These are phyloP conservation scores for Saccharomycopsis crataegensis DNA, from an alignment of 1,139 yeast genomes.

Conservation along the genomic window DNA sequence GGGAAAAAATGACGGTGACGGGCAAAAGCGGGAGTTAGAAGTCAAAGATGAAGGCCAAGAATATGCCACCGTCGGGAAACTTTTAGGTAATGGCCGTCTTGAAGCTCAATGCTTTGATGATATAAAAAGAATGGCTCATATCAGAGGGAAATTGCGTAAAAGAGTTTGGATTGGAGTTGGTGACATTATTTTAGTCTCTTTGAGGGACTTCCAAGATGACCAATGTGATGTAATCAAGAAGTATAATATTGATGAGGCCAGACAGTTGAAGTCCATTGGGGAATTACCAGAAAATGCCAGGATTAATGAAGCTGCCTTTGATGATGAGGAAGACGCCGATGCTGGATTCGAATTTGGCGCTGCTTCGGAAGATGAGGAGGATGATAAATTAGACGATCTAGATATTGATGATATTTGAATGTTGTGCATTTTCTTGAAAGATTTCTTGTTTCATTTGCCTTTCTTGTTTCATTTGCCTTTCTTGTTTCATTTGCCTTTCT, in stretches of 20 bases:
- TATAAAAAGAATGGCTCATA: slow-evolving; percentile 88
- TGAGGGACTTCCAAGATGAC: slow-evolving; percentile 98
- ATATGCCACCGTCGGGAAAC: slow-evolving; percentile 95
- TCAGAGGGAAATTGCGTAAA: slow-evolving; percentile 98
- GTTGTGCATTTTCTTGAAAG: no score
- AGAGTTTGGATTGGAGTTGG: slow-evolving; percentile 97
- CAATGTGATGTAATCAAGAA: slow-evolving; percentile 97
- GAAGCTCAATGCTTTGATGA: slow-evolving; percentile 96
- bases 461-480: no score
- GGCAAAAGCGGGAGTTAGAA: slow-evolving; percentile 81
- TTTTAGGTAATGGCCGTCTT: slow-evolving; percentile 97
- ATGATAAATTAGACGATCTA: slow-evolving; percentile 61
- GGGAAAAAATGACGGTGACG: slow-evolving; percentile 93
- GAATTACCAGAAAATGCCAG: slow-evolving; percentile 95
- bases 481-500: no score
- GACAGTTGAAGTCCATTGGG: slow-evolving; percentile 91
- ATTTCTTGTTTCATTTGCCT: no score
- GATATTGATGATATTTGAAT: slow-evolving; percentile 71
- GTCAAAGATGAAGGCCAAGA: slow-evolving; percentile 96
- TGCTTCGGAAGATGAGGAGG: slow-evolving; percentile 78
- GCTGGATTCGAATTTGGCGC: slow-evolving; percentile 98
- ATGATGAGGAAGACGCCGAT: slow-evolving; percentile 85
- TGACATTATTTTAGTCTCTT: slow-evolving; percentile 89
- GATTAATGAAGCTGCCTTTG: slow-evolving; percentile 96
- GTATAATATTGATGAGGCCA: slow-evolving; percentile 96